Evolutionary conservation across 2,329 filamentous ascomycete genomes (phyloP), one percentile per base, ranked within the genome.

Genomic region (Exophiala mesophila): DNA sequence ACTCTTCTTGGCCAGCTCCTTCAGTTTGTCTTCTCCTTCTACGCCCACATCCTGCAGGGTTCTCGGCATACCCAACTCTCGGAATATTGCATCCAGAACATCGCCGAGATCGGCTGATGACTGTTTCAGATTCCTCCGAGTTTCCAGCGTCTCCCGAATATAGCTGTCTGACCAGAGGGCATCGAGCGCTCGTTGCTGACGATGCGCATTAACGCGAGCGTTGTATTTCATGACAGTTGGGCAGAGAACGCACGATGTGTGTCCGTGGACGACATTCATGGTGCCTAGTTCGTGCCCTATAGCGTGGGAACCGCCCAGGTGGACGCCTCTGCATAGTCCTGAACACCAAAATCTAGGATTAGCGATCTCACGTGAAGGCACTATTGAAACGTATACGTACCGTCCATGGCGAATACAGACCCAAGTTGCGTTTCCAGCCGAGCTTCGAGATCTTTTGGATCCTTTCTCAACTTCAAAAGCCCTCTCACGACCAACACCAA

Each of bases 401-500:
- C 41, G 26, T 44, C 41, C 41, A 44, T 44, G 8, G 41, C 41
- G 20, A 23, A 38, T 5, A n/a, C 16, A 7, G 41, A 44, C 5
- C 58, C 58, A 16, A 59, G 19, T 30, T 59, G 57, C 15, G 55
- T 58, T 20, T 52, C 38, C 8, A 46, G 17, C 24, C 57, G 50
- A 1, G 57, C 57, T 2, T 52, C 32, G 1, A 58, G 24, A 15
- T 54, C 39, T 8, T 26, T 44, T 10, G 55, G 49, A 7, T 57
- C 49, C n/a, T 51, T 36, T 20, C 44, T 54, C 29, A 55, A 58
- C 32, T 55, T 49, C 36, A 49, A 52, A 7, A 60, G 42, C 1
- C 57, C 57, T 24, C 40, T 46, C 13, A 57, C 18, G 7, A 60
- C 37, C n/a, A 47, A 32, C n/a, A 39, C 39, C 13, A 60, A 45